Conservation (phyloP, 1,284 basidiomycete genomes). For the Golubevia sp. region DNA sequence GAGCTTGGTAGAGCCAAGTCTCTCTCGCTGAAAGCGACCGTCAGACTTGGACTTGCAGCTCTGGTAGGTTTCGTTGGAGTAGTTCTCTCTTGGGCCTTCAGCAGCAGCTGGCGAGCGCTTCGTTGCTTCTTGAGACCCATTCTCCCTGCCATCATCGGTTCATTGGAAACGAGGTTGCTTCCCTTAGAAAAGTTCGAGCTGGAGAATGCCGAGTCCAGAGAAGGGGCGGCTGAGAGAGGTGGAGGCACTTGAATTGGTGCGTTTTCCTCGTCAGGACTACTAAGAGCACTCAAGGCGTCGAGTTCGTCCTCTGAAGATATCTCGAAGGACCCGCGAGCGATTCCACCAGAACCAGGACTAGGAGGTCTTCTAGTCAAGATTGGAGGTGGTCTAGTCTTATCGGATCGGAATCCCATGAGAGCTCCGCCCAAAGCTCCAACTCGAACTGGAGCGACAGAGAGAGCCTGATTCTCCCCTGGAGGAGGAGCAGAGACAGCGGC, state of each 20-base stretch:
- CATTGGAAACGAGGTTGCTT: neutral
- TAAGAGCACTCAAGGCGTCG: neutral
- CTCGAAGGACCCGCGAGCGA: neutral
- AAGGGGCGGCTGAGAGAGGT: slow-evolving; percentile 1
- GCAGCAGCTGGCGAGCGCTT: slow-evolving; percentile 38
- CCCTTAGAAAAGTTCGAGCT: neutral
- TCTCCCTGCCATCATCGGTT: neutral
- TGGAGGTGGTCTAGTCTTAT: neutral
- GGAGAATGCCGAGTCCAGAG: neutral
- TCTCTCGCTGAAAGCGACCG: slow-evolving; percentile 13
- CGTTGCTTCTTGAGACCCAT: neutral
- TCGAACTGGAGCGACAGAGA: neutral
- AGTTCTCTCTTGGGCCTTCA: slow-evolving; percentile 39
- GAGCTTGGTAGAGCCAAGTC: slow-evolving; percentile 18
- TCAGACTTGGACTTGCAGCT: slow-evolving; percentile 34
- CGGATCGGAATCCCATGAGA: neutral
- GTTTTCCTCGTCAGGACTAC: neutral
- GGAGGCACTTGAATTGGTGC: neutral
- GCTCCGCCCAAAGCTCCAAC: neutral
- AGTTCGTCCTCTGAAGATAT: neutral
- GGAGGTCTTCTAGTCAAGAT: neutral
- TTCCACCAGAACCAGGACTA: neutral
- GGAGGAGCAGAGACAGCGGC: neutral
- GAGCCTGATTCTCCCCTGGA: neutral
- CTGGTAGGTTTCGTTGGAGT: slow-evolving; percentile 44